Base-by-base conservation (phyloP, 768 basidiomycete species). In the Trametes elegans region DNA sequence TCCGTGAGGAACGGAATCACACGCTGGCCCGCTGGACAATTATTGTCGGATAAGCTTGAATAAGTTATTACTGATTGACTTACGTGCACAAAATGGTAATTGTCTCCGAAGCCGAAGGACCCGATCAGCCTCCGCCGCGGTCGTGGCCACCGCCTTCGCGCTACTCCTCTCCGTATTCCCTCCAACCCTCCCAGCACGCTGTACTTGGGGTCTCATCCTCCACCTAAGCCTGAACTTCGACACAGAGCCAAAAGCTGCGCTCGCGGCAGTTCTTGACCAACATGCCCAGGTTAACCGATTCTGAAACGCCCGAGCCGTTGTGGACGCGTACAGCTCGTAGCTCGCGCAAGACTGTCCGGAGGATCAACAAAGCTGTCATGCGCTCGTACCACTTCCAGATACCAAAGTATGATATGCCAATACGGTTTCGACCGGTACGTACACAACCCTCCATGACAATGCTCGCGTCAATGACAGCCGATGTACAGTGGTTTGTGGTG, bases 401-500 rank as follows among this genome's bases (percentile, higher is more conserved):
- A 61, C 83, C 85, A 42, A 82, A 79, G 66, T 85, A 85, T 64
- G 79, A 89, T 64, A 64, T 86, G 61, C 89, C 89, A 21, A 67
- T 92, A 42, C 82, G 88, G 40, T 65, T 92, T 31, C 81, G 90
- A 50, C 88, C 87, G 66, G 88, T 90, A 57, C 62, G 75, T 50
- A 48, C 21, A 35, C 11, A 23, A 7, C 14, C 19, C 18, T 19
- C n/a, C n/a, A n/a, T n/a, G 11, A 40, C 21, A 38, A 19, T 13
- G 34, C 40, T 0, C 19, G 21, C 27, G 32, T n/a, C 19, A 10
- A 11, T 29, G 39, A 5, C 18, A 36, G 28, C 32, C 11, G 23
- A 16, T 28, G 16, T 19, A 24, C 36, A 92, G 90, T 93, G 90
- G 90, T 93, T 93, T 64, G 65, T 91, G n/a, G 59, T 82, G 27